Percentiles rank a stretch among this genome's conserved stretches.
These are phyloP conservation scores for Lanmaoa rubissima DNA, from an alignment of 768 basidiomycete species.

Conservation along the genomic window DNA sequence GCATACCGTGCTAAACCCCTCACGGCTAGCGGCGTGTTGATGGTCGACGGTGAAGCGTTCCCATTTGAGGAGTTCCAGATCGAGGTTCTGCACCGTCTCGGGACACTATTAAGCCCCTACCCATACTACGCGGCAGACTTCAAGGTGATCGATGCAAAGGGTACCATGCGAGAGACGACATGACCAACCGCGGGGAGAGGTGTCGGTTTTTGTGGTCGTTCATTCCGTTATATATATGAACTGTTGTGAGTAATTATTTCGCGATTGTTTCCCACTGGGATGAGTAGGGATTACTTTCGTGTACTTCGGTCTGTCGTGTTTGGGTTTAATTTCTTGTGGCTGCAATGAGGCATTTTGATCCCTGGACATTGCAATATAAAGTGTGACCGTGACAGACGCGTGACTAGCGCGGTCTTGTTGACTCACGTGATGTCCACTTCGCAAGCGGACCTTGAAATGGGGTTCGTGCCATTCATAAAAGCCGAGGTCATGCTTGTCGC, in stretches of 20 bases:
- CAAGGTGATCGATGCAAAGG: conserved; percentile 25
- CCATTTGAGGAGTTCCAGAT: conserved; percentile 76
- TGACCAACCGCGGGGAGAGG: not conserved
- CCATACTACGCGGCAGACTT: conserved; percentile 57
- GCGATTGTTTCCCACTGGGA: not conserved
- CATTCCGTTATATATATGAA: not conserved
- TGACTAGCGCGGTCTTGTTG: conserved; percentile 36
- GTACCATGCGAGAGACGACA: conserved; percentile 16
- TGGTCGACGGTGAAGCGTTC: conserved; percentile 77
- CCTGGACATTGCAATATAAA: conserved; percentile 5
- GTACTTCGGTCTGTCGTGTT: not conserved
- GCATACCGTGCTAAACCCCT: conserved; percentile 72
- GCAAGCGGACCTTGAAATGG: conserved; percentile 35
- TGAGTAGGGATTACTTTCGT: not conserved
- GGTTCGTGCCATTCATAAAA: conserved; percentile 33
- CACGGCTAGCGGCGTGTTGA: conserved; percentile 49
- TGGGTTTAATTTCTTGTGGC: not conserved
- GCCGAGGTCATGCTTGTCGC: conserved; percentile 29
- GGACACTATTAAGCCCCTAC: conserved; percentile 60
- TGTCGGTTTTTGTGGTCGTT: not conserved
- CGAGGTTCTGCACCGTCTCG: conserved; percentile 69
- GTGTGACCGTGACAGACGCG: conserved; percentile 32
- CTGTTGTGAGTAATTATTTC: not conserved
- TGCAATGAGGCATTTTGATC: not conserved
- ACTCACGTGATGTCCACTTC: conserved; percentile 31